Evolutionary conservation across 306 rosid genomes (phyloP).

Genomic region (Sindora glabra): DNA sequence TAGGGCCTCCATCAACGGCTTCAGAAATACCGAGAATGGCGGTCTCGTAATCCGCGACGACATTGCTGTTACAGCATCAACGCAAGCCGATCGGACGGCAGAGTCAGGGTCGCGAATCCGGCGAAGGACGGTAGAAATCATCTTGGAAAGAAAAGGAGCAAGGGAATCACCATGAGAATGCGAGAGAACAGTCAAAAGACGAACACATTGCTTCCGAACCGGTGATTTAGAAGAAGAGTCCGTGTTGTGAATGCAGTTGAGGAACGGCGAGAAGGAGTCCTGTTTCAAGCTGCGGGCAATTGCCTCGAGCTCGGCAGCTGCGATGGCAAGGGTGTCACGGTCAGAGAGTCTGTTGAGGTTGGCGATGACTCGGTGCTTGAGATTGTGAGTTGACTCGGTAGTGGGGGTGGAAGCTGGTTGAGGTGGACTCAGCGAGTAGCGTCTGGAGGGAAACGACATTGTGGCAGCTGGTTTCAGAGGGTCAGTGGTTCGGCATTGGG

Average conservation of each 20-base stretch:
- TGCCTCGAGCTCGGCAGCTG: conserved; percentile 66
- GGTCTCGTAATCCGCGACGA: conserved; percentile 68
- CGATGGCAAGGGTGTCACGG: conserved; percentile 83
- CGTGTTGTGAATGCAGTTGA: conserved; percentile 75
- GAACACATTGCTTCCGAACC: conserved; percentile 80
- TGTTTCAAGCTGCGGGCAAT: conserved; percentile 48
- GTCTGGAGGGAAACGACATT: conserved; percentile 42
- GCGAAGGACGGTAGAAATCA: conserved; percentile 73
- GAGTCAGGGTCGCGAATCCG: conserved; percentile 85
- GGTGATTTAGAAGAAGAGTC: conserved; percentile 78
- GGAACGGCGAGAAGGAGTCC: conserved; percentile 67
- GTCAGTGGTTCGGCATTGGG: conserved; percentile 24
- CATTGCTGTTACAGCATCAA: conserved; percentile 72
- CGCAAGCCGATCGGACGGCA: conserved; percentile 72
- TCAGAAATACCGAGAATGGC: conserved; percentile 54
- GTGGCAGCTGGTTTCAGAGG: neutral
- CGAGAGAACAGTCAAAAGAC: conserved; percentile 46
- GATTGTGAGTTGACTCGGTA: conserved; percentile 46
- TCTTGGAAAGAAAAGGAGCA: conserved; percentile 60
- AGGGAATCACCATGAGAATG: conserved; percentile 71
- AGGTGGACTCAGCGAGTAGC: conserved; percentile 51
- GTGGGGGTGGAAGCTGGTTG: conserved; percentile 11
- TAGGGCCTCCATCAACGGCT: conserved; percentile 78
- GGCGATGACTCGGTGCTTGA: conserved; percentile 69
- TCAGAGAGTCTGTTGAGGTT: conserved; percentile 87